phyloP scores from a whole-genome alignment of 2,329 filamentous ascomycete species.

The Fusarium verticillioides region DNA sequence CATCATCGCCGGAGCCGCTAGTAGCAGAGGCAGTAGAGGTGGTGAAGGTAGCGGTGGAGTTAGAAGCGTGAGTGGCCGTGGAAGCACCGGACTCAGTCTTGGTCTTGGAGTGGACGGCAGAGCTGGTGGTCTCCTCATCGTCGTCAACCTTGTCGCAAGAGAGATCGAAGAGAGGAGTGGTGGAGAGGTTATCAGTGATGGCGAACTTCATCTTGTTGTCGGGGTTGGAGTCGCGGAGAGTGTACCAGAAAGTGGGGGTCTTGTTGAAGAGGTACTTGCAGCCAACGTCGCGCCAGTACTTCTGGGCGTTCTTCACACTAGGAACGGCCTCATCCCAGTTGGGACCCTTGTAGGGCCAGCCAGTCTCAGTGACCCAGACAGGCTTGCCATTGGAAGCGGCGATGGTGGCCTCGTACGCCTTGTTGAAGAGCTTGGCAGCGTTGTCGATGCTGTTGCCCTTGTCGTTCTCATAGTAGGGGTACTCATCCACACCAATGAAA shows the following conservation, averaged over 20 bases:
- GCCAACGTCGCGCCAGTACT: conserved; percentile 71
- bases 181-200: conserved; percentile 64
- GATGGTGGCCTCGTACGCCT: conserved; percentile 56
- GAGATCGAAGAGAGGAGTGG: conserved; percentile 63
- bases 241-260: conserved; percentile 70
- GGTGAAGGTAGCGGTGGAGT: conserved; percentile 54
- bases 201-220: conserved; percentile 69
- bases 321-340: conserved; percentile 66
- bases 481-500: conserved; percentile 73
- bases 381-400: conserved; percentile 62
- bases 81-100: conserved; percentile 20
- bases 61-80: conserved; percentile 20
- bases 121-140: conserved; percentile 32
- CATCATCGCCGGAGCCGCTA: conserved; percentile 61
- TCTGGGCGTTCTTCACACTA: conserved; percentile 67
- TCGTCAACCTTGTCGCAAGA: conserved; percentile 58
- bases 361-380: conserved; percentile 73
- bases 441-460: conserved; percentile 67
- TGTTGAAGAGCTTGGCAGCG: conserved; percentile 64
- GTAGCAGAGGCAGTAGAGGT: conserved; percentile 53
- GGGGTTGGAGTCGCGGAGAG: conserved; percentile 69
- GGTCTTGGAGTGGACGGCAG: conserved; percentile 37
- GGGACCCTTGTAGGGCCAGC: conserved; percentile 69
- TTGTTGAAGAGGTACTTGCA: conserved; percentile 68
- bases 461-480: conserved; percentile 72